These are phyloP conservation scores for Picea sitchensis DNA, from an alignment of 75 land plant species.

Conservation along the genomic window DNA sequence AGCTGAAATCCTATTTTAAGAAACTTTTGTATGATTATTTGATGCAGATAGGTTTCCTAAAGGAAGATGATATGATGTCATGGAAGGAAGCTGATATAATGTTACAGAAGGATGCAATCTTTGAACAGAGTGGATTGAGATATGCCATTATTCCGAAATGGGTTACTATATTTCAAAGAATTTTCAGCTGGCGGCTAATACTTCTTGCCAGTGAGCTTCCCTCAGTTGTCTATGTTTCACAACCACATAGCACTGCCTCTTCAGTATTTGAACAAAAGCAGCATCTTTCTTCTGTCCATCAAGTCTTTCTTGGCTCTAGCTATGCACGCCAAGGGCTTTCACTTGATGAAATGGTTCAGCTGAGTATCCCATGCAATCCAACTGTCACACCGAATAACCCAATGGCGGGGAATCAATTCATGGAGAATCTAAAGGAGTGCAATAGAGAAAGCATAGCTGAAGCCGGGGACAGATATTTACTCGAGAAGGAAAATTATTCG, in stretches of 20 bases:
- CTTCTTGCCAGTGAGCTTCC: constrained; percentile 23
- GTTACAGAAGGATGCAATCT: constrained; percentile 34
- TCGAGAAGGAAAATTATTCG: not conserved
- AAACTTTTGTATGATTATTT: constrained; percentile 29
- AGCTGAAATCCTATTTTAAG: constrained; percentile 36
- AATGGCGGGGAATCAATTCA: not conserved
- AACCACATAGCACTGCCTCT: not conserved
- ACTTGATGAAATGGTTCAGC: constrained; percentile 48
- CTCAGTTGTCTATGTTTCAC: constrained; percentile 33
- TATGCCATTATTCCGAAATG: constrained; percentile 54
- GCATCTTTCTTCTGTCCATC: not conserved
- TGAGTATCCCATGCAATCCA: constrained; percentile 4
- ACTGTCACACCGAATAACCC: not conserved
- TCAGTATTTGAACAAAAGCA: too few species aligned
- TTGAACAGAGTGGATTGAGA: constrained; percentile 22
- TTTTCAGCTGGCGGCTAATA: constrained; percentile 48
- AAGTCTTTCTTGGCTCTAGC: not conserved
- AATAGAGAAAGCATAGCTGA: not conserved
- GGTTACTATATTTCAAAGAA: constrained; percentile 51
- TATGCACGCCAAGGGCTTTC: constrained; percentile 12
- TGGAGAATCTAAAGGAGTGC: not conserved
- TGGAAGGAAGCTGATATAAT: constrained; percentile 25
- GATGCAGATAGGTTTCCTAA: constrained; percentile 21
- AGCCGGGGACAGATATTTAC: not conserved
- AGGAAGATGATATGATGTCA: constrained; percentile 19